These are phyloP conservation scores for Microsporum ferrugineum DNA, from an alignment of 2,329 filamentous ascomycete genomes.

Conservation along the genomic window DNA sequence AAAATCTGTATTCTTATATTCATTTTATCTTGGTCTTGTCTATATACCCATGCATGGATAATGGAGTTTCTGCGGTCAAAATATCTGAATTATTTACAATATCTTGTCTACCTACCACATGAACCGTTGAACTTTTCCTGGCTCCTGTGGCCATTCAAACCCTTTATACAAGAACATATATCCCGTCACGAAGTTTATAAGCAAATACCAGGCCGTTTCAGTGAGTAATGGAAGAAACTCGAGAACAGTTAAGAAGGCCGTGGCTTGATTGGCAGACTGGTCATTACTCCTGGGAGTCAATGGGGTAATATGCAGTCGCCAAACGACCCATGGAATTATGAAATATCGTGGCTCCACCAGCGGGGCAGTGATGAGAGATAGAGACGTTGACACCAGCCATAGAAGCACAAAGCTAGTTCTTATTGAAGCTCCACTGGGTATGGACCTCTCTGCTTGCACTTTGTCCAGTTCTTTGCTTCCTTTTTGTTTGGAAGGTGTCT, in stretches of 20 bases:
- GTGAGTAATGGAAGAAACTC: conserved; percentile 25
- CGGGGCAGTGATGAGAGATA: conserved; percentile 77
- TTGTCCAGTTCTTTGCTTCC: not conserved
- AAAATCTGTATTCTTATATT: not conserved
- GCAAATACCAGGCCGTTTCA: conserved; percentile 48
- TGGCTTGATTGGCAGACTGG: not conserved
- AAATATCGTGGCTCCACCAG: conserved; percentile 94
- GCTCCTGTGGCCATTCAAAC: conserved; percentile 49
- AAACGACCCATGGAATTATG: conserved; percentile 88
- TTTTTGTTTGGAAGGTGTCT: not conserved
- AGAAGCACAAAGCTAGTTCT: conserved; percentile 42
- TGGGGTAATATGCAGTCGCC: conserved; percentile 64
- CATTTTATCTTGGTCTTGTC: not conserved
- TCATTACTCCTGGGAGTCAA: conserved; percentile 11
- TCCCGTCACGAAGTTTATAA: conserved; percentile 42
- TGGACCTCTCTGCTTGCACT: not conserved
- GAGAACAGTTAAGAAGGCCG: not conserved
- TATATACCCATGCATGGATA: conserved; percentile 3
- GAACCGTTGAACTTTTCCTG: conserved; percentile 47
- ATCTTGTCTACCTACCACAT: conserved; percentile 38
- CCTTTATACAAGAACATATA: conserved; percentile 47
- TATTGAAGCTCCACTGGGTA: not conserved
- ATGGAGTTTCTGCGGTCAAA: not conserved
- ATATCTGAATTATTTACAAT: not conserved
- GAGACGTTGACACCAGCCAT: conserved; percentile 57